Evolutionary conservation across 148 eudicot species (phyloP).

Genomic region (Chenopodium suecicum): DNA sequence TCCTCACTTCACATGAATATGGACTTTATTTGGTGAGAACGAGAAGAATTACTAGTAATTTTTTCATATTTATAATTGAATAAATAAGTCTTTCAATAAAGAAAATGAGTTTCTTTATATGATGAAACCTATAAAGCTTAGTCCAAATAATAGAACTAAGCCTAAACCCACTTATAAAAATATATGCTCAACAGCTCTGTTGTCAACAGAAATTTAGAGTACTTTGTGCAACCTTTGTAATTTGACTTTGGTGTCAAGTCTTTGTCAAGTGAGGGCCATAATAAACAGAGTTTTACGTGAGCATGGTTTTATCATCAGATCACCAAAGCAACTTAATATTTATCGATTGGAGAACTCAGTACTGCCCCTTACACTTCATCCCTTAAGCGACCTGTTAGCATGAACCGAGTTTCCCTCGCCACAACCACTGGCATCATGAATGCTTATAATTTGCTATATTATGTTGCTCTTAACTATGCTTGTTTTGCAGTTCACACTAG

Average conservation of each 20-base stretch:
- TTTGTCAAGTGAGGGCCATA: background rate
- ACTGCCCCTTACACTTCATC: background rate
- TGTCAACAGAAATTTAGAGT: background rate
- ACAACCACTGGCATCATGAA: background rate
- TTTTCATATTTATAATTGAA: no score
- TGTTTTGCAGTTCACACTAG: constrained; percentile 74
- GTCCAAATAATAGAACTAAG: background rate
- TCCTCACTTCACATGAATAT: no score
- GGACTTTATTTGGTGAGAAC: no score
- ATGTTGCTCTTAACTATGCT: background rate
- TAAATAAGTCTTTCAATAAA: no score
- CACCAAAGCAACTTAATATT: no score
- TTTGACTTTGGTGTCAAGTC: background rate
- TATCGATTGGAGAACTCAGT: background rate
- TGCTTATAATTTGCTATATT: background rate
- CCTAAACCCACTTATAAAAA: background rate
- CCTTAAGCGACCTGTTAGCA: background rate
- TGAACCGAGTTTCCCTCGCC: background rate
- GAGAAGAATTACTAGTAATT: no score
- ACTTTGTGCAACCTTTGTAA: background rate
- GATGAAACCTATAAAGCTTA: background rate
- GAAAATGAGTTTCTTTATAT: no score
- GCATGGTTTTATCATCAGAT: no score
- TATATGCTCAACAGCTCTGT: background rate
- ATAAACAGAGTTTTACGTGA: background rate